Conservation (phyloP, 768 basidiomycete species). For the Amanita molliuscula region DNA sequence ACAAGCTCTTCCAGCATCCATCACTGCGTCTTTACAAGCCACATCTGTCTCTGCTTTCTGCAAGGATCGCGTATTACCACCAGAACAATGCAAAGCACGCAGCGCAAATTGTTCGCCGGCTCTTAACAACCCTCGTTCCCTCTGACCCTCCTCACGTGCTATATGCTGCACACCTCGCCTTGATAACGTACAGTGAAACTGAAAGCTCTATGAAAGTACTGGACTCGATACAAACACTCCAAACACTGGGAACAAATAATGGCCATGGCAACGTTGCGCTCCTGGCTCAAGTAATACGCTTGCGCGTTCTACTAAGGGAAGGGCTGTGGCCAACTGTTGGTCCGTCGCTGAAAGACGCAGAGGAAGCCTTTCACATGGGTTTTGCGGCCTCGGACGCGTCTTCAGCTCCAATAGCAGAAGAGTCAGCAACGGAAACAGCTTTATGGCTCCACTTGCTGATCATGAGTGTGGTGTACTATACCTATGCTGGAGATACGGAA, state of each 20-base stretch:
- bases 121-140: slow-evolving; percentile 29
- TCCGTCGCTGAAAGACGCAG: slow-evolving; percentile 36
- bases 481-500: slow-evolving; percentile 42
- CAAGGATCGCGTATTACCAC: slow-evolving; percentile 40
- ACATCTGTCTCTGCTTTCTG: slow-evolving; percentile 50
- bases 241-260: slow-evolving; percentile 15
- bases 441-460: slow-evolving; percentile 50
- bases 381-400: slow-evolving; percentile 10
- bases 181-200: slow-evolving; percentile 25
- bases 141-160: slow-evolving; percentile 41
- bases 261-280: slow-evolving; percentile 34
- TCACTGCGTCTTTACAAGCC: slow-evolving; percentile 51
- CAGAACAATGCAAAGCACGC: slow-evolving; percentile 46
- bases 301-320: slow-evolving; percentile 44
- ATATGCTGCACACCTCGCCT: slow-evolving; percentile 46
- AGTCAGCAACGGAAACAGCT: slow-evolving; percentile 17
- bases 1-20: slow-evolving; percentile 38
- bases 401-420: slow-evolving; percentile 5
- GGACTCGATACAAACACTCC: slow-evolving; percentile 24
- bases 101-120: slow-evolving; percentile 45
- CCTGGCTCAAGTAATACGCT: slow-evolving; percentile 43
- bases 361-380: slow-evolving; percentile 36
- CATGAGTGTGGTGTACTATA: slow-evolving; percentile 49
- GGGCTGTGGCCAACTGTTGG: slow-evolving; percentile 44
- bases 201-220: slow-evolving; percentile 16